Evolutionary conservation across 257 asterid species (phyloP), one percentile per base, ranked within the genome.

Genomic region (Petrea volubilis): DNA sequence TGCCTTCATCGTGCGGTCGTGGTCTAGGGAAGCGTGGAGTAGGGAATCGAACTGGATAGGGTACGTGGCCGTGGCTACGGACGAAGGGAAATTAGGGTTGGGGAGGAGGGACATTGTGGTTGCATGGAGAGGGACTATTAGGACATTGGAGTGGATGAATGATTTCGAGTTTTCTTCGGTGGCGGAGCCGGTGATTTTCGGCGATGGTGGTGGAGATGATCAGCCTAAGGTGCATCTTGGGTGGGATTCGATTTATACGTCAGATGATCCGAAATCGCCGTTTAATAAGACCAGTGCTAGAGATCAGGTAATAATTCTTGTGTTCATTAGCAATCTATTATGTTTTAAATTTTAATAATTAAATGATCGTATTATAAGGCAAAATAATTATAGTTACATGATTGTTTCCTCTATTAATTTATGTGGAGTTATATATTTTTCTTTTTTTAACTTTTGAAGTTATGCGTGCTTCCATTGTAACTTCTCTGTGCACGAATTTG

Each of bases 31-130:
- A 72, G 88, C 91, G 0, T 89, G 97, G 98, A 83, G 87, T 56
- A 87, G 74, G 79, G 96, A 91, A 28, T 91, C 97, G 0, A 94
- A 94, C 53, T 94, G 96, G 96, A 91, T 94, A 0, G 98, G 98
- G 41, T 94, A 64, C 47, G 84, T 88, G 29, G 97, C 91, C 1
- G 98, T 91, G 83, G 93, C 97, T 0, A 91, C 95, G 0, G 96
- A 94, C 33, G 95, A 82, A 53, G 97, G 95, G 63, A 85, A 82
- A 33, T 4, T 7, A 2, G 84, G 66, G 5, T 38, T 94, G 25
- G 98, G 97, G 6, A 74, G 98, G 18, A 85, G 98, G 73, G 98
- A 94, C 24, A 85, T 94, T 50, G 47, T 91, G 76, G 46, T 91
- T 7, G 88, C 82, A 24, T 94, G 97, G 98, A 83, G 98, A 64